Evolutionary conservation across 495 filamentous ascomycete genomes (phyloP), one percentile per base, ranked within the genome.

Genomic region (Neurospora sp.): DNA sequence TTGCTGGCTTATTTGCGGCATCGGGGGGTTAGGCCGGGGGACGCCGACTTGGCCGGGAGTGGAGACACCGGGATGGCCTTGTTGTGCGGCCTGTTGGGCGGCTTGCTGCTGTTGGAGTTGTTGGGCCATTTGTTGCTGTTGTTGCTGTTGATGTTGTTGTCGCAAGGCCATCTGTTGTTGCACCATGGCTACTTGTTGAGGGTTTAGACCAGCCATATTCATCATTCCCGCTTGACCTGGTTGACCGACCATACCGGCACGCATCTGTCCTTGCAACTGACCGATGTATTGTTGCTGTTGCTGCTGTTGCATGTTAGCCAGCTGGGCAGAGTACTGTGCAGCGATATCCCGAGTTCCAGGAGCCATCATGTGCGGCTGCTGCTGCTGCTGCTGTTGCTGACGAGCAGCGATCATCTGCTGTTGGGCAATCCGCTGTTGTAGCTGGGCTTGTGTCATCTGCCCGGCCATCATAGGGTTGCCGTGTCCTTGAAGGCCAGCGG

Each of bases 251-350:
- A 75, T 53, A 70, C 81, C 74, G 69, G 84, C 82, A 7, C 79
- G 77, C 74, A 79, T 80, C 42, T 78, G 77, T 11, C 40, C 70
- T 69, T 77, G 74, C 48, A 61, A 46, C 40, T 76, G 75, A 1
- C 68, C 83, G 77, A 83, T 81, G 68, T 84, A 75, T 69, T 85
- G 83, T 4, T 79, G 75, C 71, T 86, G 85, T n/a, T 73, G 70
- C 53, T 82, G 80, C 44, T 79, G 77, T 44, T 82, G 79, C 71
- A 76, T 74, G 44, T 72, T 80, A 77, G 39, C 79, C 73, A 75
- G 78, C 69, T 79, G 76, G 48, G 79, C 77, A 71, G 79, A 77
- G 70, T 82, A 82, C 48, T 78, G 75, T 42, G 77, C 78, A 3
- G 77, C 76, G 12, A 84, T 78, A 61, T 73, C 73, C 22, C 72